Evolutionary conservation across 2,329 filamentous ascomycete species (phyloP), one percentile per base, ranked within the genome.

Genomic region (Colletotrichum magnum): DNA sequence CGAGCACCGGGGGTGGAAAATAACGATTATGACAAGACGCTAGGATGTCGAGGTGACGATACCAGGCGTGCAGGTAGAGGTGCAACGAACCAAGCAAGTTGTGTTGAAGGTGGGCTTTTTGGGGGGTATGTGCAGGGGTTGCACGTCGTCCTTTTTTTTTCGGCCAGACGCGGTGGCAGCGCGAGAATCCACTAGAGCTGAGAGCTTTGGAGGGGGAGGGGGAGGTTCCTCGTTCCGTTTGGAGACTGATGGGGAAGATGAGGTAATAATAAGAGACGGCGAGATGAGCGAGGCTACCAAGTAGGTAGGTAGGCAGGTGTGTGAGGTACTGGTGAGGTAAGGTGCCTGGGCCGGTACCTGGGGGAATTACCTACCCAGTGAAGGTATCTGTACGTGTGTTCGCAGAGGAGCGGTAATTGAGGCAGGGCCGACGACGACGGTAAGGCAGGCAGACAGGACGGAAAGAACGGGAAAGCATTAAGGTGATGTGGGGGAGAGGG

Each of bases 131-230:
- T 58, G 58, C 61, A 63, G 58, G 67, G 69, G 53, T 63, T 58
- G 67, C 58, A 70, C 64, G 58, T 64, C 58, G 53, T 64, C 47
- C 67, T 63, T 70, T 70, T 70, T 70, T 63, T 70, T 50, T 24
- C 26, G 41, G 21, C 24, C 24, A 66, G 58, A 70, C 52, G 64
- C 63, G 56, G 64, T 57, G 64, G 64, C 48, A 58, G 47, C n/a
- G 52, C 62, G 64, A 36, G 32, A 69, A 69, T 48, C 67, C 67
- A 69, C 67, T 41, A 53, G 56, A 69, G 67, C 67, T 69, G 45
- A n/a, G 57, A 69, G 67, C 67, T 69, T 69, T 56, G 66, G 66
- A 69, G 62, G 62, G 66, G 66, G 62, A 69, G 67, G 62, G 60
- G 58, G 48, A 57, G 26, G 52, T 24, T 51, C 51, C 32, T 51